Percentiles rank a stretch among this genome's conserved stretches.
Evolutionary conservation across 108 stramenopile genomes (phyloP).

Genomic region (Nitzschia putrida): DNA sequence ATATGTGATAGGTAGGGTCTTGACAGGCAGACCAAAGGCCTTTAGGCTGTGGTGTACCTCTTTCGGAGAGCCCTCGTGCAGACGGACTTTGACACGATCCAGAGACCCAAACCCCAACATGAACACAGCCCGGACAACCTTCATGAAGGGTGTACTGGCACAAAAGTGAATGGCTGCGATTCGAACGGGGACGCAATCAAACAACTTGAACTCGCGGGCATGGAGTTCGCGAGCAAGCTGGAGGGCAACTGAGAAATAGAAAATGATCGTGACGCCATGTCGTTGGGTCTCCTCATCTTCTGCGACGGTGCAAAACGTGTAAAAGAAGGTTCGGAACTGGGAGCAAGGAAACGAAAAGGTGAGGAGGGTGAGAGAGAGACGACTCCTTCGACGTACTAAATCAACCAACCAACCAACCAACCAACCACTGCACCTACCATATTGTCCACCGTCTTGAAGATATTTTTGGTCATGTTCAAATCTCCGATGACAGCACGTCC

Average conservation of each 20-base stretch:
- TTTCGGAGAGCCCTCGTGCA: slow-evolving; percentile 14
- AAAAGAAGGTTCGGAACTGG: slow-evolving; percentile 2
- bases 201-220: not conserved
- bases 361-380: not conserved
- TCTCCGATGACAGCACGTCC: slow-evolving; percentile 25
- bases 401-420: not conserved
- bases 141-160: not conserved
- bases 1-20: slow-evolving; percentile 2
- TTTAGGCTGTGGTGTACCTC: slow-evolving; percentile 16
- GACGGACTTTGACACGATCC: not conserved
- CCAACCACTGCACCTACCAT: not conserved
- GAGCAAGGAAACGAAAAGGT: not conserved
- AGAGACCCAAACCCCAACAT: slow-evolving; percentile 8
- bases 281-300: slow-evolving; percentile 23
- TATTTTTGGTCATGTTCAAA: slow-evolving; percentile 6
- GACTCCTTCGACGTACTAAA: not conserved
- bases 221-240: not conserved
- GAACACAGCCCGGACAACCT: not conserved
- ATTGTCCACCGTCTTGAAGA: not conserved
- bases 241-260: slow-evolving; percentile 8
- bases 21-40: slow-evolving; percentile 11
- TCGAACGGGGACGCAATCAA: slow-evolving; percentile 5
- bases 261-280: not conserved
- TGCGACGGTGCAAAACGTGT: not conserved
- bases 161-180: slow-evolving; percentile 17